A percentile compares a stretch with the other conserved stretches of the same genome.
These are phyloP conservation scores for Echites panduratus DNA, from an alignment of 257 asterid species.

Conservation along the genomic window DNA sequence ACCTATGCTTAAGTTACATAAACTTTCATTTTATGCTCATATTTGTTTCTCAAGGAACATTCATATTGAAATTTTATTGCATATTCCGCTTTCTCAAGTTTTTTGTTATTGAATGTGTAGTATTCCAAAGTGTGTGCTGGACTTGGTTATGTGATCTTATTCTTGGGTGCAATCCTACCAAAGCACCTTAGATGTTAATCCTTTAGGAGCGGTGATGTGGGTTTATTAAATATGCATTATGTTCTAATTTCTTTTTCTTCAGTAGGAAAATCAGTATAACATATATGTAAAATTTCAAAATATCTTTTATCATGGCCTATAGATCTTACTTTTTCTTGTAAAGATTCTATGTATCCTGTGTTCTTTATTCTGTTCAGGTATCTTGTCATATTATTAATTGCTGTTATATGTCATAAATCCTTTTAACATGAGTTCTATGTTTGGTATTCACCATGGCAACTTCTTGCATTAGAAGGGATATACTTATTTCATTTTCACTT, in stretches of 20 bases:
- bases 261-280: neutral
- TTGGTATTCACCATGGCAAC: neutral
- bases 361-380: neutral
- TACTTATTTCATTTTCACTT: neutral
- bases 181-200: neutral
- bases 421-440: neutral
- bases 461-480: neutral
- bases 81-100: neutral
- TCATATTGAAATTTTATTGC: neutral
- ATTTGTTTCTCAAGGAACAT: neutral
- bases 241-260: neutral
- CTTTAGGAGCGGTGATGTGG: neutral
- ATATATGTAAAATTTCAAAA: neutral
- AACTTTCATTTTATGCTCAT: neutral
- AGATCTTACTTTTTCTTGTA: neutral
- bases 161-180: neutral
- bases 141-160: neutral
- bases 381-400: neutral
- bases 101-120: neutral
- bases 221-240: neutral
- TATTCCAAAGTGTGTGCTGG: neutral
- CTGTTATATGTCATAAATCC: neutral
- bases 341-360: too few relatives aligned
- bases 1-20: neutral
- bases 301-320: neutral